These are phyloP conservation scores for Xerocomus brunneocitrinus DNA, from an alignment of 768 basidiomycete species.

Conservation along the genomic window DNA sequence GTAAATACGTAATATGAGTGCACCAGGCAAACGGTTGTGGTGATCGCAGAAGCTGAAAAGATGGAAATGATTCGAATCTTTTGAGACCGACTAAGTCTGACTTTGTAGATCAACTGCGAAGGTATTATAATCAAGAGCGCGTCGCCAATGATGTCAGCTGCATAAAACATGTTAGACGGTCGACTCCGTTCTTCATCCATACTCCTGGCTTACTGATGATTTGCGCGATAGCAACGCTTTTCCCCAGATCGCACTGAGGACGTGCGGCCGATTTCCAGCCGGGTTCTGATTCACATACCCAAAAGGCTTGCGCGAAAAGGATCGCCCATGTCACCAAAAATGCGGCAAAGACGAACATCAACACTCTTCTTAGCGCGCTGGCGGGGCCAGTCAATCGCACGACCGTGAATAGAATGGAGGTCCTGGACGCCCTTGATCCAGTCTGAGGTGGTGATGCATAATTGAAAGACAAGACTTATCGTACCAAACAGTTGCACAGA, in stretches of 20 bases:
- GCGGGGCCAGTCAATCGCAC: not conserved
- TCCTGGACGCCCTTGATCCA: not conserved
- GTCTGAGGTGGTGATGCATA: not conserved
- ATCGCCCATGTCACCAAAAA: conserved; percentile 2
- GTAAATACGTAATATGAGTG: conserved; percentile 4
- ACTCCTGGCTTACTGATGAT: not conserved
- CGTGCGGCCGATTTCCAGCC: conserved; percentile 2
- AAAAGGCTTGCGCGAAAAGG: conserved; percentile 3
- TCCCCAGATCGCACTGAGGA: not conserved
- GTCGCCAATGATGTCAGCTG: conserved; percentile 6
- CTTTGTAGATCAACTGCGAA: not conserved
- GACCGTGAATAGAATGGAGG: conserved; percentile 6
- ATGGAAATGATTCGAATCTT: conserved; percentile 4
- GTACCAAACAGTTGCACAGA: not conserved
- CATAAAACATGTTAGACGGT: not conserved
- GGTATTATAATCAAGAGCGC: not conserved
- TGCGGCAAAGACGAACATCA: not conserved
- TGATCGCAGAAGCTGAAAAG: conserved; percentile 5
- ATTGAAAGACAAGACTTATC: not conserved
- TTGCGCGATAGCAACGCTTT: not conserved
- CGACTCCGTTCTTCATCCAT: not conserved
- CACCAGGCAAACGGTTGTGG: not conserved
- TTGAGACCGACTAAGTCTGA: not conserved
- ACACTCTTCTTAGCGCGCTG: not conserved
- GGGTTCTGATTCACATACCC: conserved; percentile 3